Evolutionary conservation across 1,284 basidiomycete genomes (phyloP), one percentile per base, ranked within the genome.

Genomic region (Austroboletus novae-zelandiae): DNA sequence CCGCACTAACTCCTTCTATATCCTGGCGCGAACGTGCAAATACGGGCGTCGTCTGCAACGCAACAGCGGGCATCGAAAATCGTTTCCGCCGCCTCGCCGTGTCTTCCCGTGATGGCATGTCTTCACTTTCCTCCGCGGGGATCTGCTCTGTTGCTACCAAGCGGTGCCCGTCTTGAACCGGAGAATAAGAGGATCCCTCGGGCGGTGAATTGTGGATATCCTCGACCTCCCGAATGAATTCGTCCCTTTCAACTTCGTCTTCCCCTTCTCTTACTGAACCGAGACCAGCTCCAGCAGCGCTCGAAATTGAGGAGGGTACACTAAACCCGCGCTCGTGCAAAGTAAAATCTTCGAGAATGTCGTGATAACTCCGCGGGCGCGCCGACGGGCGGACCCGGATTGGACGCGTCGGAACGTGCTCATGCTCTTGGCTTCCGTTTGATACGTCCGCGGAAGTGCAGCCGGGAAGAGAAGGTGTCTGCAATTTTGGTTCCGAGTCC

Each of bases 1-100:
- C 57, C 10, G 48, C 27, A 13, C 10, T 51, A 14, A 43, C 51
- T 17, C 48, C 49, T 18, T 65, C 52, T 27, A 23, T 11, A 20
- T 56, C 51, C 37, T 55, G 53, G 4, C 65, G 55, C 1, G 79
- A 77, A 14, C 79, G 75, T 20, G 84, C 76, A 40, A 83, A 85
- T 9, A 90, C 86, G n/a, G 78, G 79, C 31, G 80, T 81, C 34
- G 83, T 81, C 57, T 89, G 86, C 62, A 90, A 57, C 34, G 83
- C 86, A 35, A 90, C 73, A 11, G 85, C 85, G 47, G 87, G 86
- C 51, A 86, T 58, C 40, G 87, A 89, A 60, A 88, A 88, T 31
- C 87, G 76, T 62, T 89, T 86, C 58, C 74, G 74, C 58, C 79
- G 67, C 56, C 84, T 70, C 43, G 76, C 76, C 0, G 84, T 87